These are phyloP conservation scores for Medicago arabica DNA, from an alignment of 306 rosid genomes.

Conservation along the genomic window DNA sequence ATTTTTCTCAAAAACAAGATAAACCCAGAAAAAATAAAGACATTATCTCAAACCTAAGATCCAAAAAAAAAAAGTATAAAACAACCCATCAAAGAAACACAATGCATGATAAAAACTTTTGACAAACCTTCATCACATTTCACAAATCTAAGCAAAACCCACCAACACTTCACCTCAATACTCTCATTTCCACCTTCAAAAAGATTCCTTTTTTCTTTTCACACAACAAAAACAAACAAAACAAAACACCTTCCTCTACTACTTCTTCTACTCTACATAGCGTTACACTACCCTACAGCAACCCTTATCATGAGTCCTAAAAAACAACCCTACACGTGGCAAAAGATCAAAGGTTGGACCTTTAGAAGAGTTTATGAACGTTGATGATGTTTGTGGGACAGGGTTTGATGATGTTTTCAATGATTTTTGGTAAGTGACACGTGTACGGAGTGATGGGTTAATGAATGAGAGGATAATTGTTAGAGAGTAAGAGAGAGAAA, in stretches of 20 bases:
- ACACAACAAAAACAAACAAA: conserved; percentile 6
- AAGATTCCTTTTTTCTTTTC: conserved; percentile 69
- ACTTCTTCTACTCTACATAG: conserved; percentile 38
- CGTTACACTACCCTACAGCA: conserved; percentile 2
- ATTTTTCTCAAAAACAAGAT: conserved; percentile 16
- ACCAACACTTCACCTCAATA: conserved; percentile 46
- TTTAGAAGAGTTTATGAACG: neutral
- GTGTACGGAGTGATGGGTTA: conserved; percentile 60
- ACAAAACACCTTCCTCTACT: conserved; percentile 36
- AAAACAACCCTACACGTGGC: conserved; percentile 40
- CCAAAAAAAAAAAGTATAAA: conserved; percentile 39
- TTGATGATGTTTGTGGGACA: conserved; percentile 43
- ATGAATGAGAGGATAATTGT: conserved; percentile 55
- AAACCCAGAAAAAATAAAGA: conserved; percentile 42
- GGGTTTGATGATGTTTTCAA: conserved; percentile 59
- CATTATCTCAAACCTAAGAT: conserved; percentile 61
- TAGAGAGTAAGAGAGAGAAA: conserved; percentile 33
- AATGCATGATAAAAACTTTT: conserved; percentile 47
- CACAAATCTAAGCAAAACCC: conserved; percentile 61
- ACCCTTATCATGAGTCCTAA: neutral
- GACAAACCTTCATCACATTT: conserved; percentile 51
- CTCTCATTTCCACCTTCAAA: conserved; percentile 25
- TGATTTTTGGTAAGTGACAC: conserved; percentile 53
- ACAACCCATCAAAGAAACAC: conserved; percentile 11
- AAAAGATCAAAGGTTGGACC: fast-evolving